Base-by-base conservation (phyloP, 2,329 filamentous ascomycete genomes). In the Clarireedia sp. region DNA sequence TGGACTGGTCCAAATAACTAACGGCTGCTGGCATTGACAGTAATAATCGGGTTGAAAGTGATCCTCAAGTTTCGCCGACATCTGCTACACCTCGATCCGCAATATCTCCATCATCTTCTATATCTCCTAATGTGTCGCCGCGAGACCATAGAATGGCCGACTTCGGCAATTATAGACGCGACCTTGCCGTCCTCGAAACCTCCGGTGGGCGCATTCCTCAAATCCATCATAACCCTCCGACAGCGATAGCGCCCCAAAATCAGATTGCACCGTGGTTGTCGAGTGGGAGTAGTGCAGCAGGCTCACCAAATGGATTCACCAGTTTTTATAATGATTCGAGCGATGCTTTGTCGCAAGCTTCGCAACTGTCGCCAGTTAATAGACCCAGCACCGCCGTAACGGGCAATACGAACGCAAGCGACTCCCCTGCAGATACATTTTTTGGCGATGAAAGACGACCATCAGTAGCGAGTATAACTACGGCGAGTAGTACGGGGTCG, bases 381-480 rank as follows among this genome's bases (percentile, higher is more conserved):
- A 80, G 85, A 40, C 78, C 82, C 2, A 75, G 77, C 38, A 68
- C 66, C n/a, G 63, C 63, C 16, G 51, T 67, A 26, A 67, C 66
- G 8, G 78, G 75, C 59, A 75, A 77, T 50, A 76, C 74, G 33
- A 74, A 75, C 16, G 73, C 72, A 51, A 73, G 78, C 63, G 86
- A 88, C 51, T 81, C 81, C 3, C 77, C 81, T 8, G 84, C 86
- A 51, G 71, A 74, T 43, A 73, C 79, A 45, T 85, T 79, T 65
- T 82, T 79, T 66, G 74, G 76, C 59, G 88, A 95, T 66, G 86
- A 88, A 63, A 78, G 94, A 60, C 81, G 92, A 49, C 92, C 92
- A 2, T 97, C 94, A 3, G 80, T 90, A 50, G 90, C 90, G 40
- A 96, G 91, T 71, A 84, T 91, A 60, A 90, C 87, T 14, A 95